These are phyloP conservation scores for Cyclanthera cordifolia DNA, from an alignment of 306 rosid species.

Conservation along the genomic window DNA sequence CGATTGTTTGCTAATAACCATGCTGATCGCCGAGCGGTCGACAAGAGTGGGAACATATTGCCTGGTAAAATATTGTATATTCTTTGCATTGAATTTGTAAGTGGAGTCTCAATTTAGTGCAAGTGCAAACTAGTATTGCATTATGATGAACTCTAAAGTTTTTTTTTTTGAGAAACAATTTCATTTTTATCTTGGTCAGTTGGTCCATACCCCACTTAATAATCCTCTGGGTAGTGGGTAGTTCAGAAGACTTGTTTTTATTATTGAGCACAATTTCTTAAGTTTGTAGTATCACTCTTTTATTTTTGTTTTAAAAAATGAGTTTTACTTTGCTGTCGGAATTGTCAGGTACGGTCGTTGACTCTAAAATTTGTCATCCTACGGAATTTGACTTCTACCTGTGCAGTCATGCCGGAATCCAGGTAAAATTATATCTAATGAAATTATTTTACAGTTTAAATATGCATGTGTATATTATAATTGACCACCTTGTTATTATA, in stretches of 20 bases:
- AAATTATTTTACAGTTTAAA: not conserved
- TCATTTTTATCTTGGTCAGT: not conserved
- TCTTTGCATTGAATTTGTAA: not conserved
- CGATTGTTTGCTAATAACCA: constrained; percentile 82
- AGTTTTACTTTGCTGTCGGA: not conserved
- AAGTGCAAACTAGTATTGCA: not conserved
- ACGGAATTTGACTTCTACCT: constrained; percentile 90
- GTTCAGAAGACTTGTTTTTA: not conserved
- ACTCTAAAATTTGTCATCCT: constrained; percentile 91
- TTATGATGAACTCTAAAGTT: not conserved
- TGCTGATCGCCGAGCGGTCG: constrained; percentile 45
- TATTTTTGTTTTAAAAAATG: not conserved
- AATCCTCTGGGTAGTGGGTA: too few species aligned
- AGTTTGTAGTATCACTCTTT: not conserved
- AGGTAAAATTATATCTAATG: constrained; percentile 30
- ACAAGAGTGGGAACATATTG: constrained; percentile 81
- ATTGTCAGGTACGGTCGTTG: constrained; percentile 77
- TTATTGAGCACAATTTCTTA: not conserved
- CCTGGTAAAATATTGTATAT: constrained; percentile 41
- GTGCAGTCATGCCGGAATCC: constrained; percentile 92
- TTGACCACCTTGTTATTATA: not conserved
- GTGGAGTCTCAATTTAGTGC: too few species aligned
- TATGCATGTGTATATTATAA: too few species aligned
- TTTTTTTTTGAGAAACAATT: not conserved
- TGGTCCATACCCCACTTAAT: not conserved